Base-by-base conservation (phyloP, 2,329 filamentous ascomycete species). In the Biscogniauxia sp. region DNA sequence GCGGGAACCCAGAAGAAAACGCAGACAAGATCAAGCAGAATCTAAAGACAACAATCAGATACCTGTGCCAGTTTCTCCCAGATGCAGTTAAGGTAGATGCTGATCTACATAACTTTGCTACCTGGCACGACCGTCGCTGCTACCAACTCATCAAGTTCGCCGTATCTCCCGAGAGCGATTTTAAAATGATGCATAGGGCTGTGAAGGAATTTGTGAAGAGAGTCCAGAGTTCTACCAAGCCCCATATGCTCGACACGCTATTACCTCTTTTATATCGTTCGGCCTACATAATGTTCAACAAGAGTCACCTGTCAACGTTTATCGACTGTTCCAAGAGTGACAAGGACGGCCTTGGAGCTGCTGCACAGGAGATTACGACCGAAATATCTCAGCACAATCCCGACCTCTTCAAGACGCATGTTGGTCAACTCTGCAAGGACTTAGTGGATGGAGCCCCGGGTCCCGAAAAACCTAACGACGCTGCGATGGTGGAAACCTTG, bases 341-440 rank as follows among this genome's bases (percentile, higher is more conserved):
- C 71, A 89, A 93, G 70, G 87, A 90, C 54, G 89, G 88, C 0
- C 81, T 97, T 54, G 91, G 90, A 5, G 80, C 84, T 20, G 87
- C 91, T 15, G 94, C 95, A 1, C 93, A 97, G 70, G 91, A 96
- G 71, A 84, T 98, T 57, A 83, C 98, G 54, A 94, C 92, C 70
- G 91, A 97, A 72, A 97, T 98, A 28, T 98, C 95, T 0, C 88
- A 91, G 57, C 86, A 88, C 53, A 95, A 95, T 65, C 93, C 95
- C 0, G 90, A 94, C 61, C 87, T 98, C 8, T 93, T 99, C 78
- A 94, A 95, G 72, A 91, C 92, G 1, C 94, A 98, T 67, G 90
- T 97, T 5, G 91, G 92, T 62, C 93, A 96, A 64, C 85, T 99
- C 53, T 97, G 93, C 77, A 92, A 91, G 71, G 89, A 93, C 61